Percentiles rank a stretch among this genome's conserved stretches.
Evolutionary conservation across 179 eudicot genomes (phyloP).

Genomic region (Silene vulgaris): DNA sequence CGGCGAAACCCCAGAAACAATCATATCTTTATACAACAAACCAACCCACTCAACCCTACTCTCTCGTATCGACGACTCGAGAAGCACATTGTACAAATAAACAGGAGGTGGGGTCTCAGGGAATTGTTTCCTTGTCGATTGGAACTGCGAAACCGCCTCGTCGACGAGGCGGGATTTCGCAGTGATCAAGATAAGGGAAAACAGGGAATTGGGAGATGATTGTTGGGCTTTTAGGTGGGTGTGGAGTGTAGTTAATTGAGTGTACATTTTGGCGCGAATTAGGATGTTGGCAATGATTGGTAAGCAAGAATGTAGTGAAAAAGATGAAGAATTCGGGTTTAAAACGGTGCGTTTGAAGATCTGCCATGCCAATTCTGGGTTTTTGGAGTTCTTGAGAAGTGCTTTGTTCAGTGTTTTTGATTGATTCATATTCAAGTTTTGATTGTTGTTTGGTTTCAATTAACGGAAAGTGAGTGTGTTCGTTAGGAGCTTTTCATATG

Average conservation of each 20-base stretch:
- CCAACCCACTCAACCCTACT: slow-evolving; percentile 32
- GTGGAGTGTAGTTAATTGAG: slow-evolving; percentile 50
- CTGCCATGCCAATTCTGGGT: slow-evolving; percentile 82
- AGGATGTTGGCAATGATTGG: slow-evolving; percentile 50
- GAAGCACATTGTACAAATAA: slow-evolving; percentile 57
- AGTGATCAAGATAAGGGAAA: slow-evolving; percentile 34
- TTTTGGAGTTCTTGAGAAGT: slow-evolving; percentile 46
- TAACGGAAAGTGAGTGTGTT: background rate
- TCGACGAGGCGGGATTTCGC: slow-evolving; percentile 43
- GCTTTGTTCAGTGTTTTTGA: slow-evolving; percentile 35
- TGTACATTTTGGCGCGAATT: slow-evolving; percentile 57
- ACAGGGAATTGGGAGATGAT: slow-evolving; percentile 20
- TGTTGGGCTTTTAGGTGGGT: slow-evolving; percentile 39
- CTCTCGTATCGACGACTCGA: slow-evolving; percentile 36
- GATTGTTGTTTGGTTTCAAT: background rate
- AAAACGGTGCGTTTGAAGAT: slow-evolving; percentile 55
- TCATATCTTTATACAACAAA: slow-evolving; percentile 67
- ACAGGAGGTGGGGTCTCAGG: slow-evolving; percentile 39
- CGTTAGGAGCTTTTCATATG: background rate
- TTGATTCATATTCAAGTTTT: slow-evolving; percentile 25
- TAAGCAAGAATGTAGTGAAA: slow-evolving; percentile 30
- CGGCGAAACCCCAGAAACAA: slow-evolving; percentile 51
- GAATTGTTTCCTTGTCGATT: slow-evolving; percentile 37
- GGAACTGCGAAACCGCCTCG: slow-evolving; percentile 57
- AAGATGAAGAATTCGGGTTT: slow-evolving; percentile 28